Evolutionary conservation across 768 basidiomycete species (phyloP).

Genomic region (Lactarius indigo): DNA sequence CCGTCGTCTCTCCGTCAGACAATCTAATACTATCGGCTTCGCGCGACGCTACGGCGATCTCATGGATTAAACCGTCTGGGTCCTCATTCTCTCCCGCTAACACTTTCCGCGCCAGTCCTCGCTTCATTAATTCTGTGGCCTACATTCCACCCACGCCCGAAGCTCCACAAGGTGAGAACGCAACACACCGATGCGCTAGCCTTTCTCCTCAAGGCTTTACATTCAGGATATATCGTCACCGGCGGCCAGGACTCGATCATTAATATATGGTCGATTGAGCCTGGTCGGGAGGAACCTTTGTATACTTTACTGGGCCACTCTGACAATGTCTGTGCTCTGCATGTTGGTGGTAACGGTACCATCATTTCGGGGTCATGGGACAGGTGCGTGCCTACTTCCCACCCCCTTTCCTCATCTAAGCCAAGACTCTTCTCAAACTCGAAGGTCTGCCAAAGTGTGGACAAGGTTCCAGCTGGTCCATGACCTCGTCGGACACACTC

Average conservation of each 20-base stretch:
- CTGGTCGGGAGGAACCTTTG: constrained; percentile 64
- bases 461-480: constrained; percentile 67
- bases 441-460: constrained; percentile 94
- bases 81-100: constrained; percentile 52
- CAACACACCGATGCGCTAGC: neutral
- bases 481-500: constrained; percentile 80
- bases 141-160: constrained; percentile 59
- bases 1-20: constrained; percentile 70
- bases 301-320: constrained; percentile 86
- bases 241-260: constrained; percentile 89
- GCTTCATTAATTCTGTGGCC: constrained; percentile 78
- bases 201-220: constrained; percentile 23
- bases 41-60: constrained; percentile 85
- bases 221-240: constrained; percentile 66
- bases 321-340: constrained; percentile 85
- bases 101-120: constrained; percentile 60
- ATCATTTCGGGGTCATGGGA: constrained; percentile 98
- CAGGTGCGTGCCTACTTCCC: constrained; percentile 50
- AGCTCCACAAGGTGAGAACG: constrained; percentile 60
- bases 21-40: constrained; percentile 85
- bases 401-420: constrained; percentile 1
- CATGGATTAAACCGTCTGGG: constrained; percentile 62
- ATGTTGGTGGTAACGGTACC: constrained; percentile 62
- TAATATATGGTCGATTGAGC: constrained; percentile 71
- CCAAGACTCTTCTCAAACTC: constrained; percentile 32